Conservation (phyloP, 2,329 filamentous ascomycete genomes). For the Colletotrichum tabaci region DNA sequence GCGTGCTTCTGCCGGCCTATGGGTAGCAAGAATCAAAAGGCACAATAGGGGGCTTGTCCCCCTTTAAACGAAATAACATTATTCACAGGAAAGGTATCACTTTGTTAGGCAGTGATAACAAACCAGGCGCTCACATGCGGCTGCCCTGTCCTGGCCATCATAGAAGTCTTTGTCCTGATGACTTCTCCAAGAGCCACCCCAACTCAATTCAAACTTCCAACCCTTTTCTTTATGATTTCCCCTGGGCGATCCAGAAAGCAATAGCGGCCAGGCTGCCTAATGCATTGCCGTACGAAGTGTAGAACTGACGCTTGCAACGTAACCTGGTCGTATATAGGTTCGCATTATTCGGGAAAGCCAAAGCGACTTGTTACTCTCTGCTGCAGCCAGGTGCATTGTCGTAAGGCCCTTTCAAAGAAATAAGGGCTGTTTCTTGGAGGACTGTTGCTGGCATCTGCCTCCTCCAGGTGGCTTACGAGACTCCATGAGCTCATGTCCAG, state of each 20-base stretch:
- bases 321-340: slow-evolving; percentile 2
- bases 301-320: slow-evolving; percentile 15
- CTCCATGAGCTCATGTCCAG: slow-evolving; percentile 6
- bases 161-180: slow-evolving; percentile 11
- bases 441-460: background rate
- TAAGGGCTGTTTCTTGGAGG: background rate
- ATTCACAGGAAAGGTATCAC: slow-evolving; percentile 40
- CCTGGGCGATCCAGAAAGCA: slow-evolving; percentile 28
- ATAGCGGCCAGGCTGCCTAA: background rate
- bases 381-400: background rate
- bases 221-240: background rate
- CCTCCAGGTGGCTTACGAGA: background rate
- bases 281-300: background rate
- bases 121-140: slow-evolving; percentile 13
- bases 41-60: slow-evolving; percentile 24
- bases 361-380: background rate
- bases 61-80: slow-evolving; percentile 38
- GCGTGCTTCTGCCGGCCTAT: slow-evolving; percentile 17
- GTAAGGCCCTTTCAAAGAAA: background rate
- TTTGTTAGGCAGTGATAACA: slow-evolving; percentile 7
- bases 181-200: slow-evolving; percentile 30
- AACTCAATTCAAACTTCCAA: slow-evolving; percentile 28
- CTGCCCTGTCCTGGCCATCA: slow-evolving; percentile 6
- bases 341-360: background rate
- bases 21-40: slow-evolving; percentile 16